Evolutionary conservation across 108 stramenopile genomes (phyloP), one percentile per base, ranked within the genome.

Genomic region (Fragilaria crotonensis): DNA sequence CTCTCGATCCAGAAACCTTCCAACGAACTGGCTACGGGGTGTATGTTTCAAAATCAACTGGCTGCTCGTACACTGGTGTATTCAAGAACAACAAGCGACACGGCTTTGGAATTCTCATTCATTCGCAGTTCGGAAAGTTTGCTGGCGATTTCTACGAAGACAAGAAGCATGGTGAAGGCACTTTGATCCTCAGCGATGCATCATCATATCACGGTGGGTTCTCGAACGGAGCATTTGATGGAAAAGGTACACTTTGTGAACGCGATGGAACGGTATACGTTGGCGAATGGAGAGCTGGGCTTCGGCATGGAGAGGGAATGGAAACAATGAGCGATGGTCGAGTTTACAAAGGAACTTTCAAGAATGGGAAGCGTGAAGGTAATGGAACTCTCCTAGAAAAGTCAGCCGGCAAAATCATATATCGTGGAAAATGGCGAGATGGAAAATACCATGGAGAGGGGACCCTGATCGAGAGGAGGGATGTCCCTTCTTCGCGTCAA

Each of bases 131-230:
- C 22, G 45, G 45, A 31, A 74, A 68, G 33, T 74, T 63, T 56
- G 73, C 68, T 4, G 78, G 73, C 26, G 45, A 54, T 17, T 79
- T 62, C 60, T 55, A 64, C 21, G 22, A 71, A 21, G 78, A 72
- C 23, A 45, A 53, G 27, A 79, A 79, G 52, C 26, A 64, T 44
- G 73, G 69, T 7, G 54, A 59, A 3, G 78, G 73, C 4, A 19
- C 58, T 2, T 58, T 70, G 21, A 65, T 58, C 66, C 69, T 68
- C 2, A 52, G 45, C 25, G 30, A 33, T 45, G 73, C 70, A 31
- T 62, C 66, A 41, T 56, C 54, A 4, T 79, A 79, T 45, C 58
- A 67, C 29, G 78, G 78, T 14, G 49, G 52, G 25, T 79, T 67
- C 63, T 30, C 55, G 28, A 47, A 68, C 18, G 78, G 78, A 25